phyloP scores from a whole-genome alignment of 1,284 basidiomycete genomes.

The Cutaneotrichosporon sp. region DNA sequence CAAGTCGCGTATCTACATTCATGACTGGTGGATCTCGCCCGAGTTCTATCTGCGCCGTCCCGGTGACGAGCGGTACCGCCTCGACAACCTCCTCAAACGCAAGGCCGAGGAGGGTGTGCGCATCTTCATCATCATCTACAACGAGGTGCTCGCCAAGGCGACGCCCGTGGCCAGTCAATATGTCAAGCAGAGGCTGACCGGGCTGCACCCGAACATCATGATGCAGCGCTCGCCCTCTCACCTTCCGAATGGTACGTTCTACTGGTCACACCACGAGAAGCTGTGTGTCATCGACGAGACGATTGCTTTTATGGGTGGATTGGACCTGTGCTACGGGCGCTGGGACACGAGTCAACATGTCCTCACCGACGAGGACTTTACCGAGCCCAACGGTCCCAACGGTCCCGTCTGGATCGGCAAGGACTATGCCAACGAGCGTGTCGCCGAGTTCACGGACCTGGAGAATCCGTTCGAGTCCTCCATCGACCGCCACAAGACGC shows the following conservation, averaged over 20 bases:
- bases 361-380: constrained; percentile 72
- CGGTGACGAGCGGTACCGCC: constrained; percentile 75
- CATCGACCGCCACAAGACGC: constrained; percentile 81
- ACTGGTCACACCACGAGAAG: constrained; percentile 99
- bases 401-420: constrained; percentile 71
- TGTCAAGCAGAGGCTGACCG: constrained; percentile 79
- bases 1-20: constrained; percentile 83
- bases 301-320: constrained; percentile 61
- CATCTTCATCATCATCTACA: constrained; percentile 93
- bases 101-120: constrained; percentile 97
- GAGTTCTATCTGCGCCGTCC: constrained; percentile 82
- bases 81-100: constrained; percentile 80
- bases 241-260: constrained; percentile 94
- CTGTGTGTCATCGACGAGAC: constrained; percentile 73
- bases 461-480: constrained; percentile 90
- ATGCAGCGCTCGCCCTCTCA: constrained; percentile 96
- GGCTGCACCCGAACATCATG: constrained; percentile 88
- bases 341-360: constrained; percentile 97
- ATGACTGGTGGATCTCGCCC: constrained; percentile 79
- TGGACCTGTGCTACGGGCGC: constrained; percentile 89
- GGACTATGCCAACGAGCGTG: constrained; percentile 79
- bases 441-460: constrained; percentile 80
- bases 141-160: constrained; percentile 95
- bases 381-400: constrained; percentile 55
- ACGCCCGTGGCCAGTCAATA: constrained; percentile 91